Base-by-base conservation (phyloP, 345 rosid genomes). In the Brassica cretica region DNA sequence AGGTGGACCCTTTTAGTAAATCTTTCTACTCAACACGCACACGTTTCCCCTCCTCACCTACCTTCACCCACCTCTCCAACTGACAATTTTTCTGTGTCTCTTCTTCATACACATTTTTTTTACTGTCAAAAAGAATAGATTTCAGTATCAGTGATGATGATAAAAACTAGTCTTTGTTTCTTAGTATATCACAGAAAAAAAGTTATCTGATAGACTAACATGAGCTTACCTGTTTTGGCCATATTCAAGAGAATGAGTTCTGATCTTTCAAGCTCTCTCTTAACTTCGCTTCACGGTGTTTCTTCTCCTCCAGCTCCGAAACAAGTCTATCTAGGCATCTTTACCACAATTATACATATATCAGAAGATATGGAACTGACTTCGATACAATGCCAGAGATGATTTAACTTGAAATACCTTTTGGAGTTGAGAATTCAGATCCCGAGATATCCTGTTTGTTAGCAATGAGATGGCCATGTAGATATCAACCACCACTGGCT, bases 261-360 rank as follows among this genome's bases (percentile, higher is more conserved):
- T 94, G 93, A 73, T 91, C 96, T 84, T 89, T 93, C 84, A 92
- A 82, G 27, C 96, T 91, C 41, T 91, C 97, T 79, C 83, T 91
- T 55, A 92, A 78, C 84, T 88, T 95, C 78, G 82, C 82, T 79
- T 90, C 97, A 18, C 87, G 97, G 76, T 92, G 85, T 78, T 88
- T 91, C 82, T 92, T 95, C 78, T 89, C 99, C 80, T 95, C 97
- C 82, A 95, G 85, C 30, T 89, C 77, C 21, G 80, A 84, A 24
- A 93, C 96, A 44, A 92, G 84, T 84, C 98, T 93, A 76, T 93
- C 96, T 79, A 95, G 84, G 81, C 87, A 95, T 76, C 98, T 30
- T 21, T 21, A 76, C 68, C 19, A 74, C 78, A 66, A 59, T 46
- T 44, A 74, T 74, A 70, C 35, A 64, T 39, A 64, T 75, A 71